Conservation (phyloP, 2,329 filamentous ascomycete genomes). For the Aspergillus tamarii region DNA sequence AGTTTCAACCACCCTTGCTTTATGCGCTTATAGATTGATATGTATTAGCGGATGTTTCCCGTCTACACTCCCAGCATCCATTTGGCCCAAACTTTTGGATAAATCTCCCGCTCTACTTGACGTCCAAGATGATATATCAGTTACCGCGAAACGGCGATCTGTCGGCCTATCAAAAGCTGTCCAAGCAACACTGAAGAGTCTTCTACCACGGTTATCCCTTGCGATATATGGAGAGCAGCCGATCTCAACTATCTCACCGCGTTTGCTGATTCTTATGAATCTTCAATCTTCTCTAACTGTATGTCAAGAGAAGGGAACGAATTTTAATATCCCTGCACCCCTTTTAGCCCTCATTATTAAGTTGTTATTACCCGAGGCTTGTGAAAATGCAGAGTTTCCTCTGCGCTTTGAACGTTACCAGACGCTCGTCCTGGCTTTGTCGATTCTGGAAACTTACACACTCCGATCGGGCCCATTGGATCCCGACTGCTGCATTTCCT, state of each 20-base stretch:
- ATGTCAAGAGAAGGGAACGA: constrained; percentile 36
- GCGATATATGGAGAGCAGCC: constrained; percentile 27
- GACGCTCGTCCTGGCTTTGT: constrained; percentile 33
- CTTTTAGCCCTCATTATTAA: constrained; percentile 35
- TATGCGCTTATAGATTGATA: constrained; percentile 38
- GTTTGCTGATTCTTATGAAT: constrained; percentile 37
- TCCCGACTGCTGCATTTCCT: constrained; percentile 29
- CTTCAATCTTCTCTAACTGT: constrained; percentile 36
- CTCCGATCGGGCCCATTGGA: constrained; percentile 31
- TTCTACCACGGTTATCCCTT: constrained; percentile 27
- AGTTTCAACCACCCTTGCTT: constrained; percentile 34
- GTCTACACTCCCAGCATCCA: constrained; percentile 30
- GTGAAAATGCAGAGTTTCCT: constrained; percentile 1
- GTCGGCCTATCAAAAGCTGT: constrained; percentile 35
- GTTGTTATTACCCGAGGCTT: constrained; percentile 28
- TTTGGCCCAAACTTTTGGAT: constrained; percentile 38
- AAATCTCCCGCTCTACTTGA: constrained; percentile 31
- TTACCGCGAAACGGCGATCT: constrained; percentile 25
- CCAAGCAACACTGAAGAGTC: constrained; percentile 33
- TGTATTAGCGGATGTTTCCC: constrained; percentile 31
- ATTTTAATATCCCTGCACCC: constrained; percentile 29
- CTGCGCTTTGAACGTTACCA: constrained; percentile 23
- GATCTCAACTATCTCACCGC: constrained; percentile 32
- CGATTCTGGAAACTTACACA: constrained; percentile 44
- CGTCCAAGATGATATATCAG: constrained; percentile 32